Base-by-base conservation (phyloP, 164 flowering plant genomes). In the Liquidambar formosana region DNA sequence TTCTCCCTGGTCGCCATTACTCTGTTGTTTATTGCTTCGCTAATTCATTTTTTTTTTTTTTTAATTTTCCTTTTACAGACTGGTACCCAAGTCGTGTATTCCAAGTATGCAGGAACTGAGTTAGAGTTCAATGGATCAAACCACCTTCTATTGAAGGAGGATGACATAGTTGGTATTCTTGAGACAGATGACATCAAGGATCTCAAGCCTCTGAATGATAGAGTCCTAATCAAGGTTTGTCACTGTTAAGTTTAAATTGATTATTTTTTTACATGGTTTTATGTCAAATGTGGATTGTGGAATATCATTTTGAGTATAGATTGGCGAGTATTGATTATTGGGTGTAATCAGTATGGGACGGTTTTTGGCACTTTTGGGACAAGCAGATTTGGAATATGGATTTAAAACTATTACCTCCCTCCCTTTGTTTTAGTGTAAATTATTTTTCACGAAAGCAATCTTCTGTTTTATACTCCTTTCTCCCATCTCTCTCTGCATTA, bases 41-140 rank as follows among this genome's bases (percentile, higher is more conserved):
- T 53, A 22, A 70, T 41, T 64, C 15, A 13, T 8, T 64, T 25
- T 5, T 21, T 15, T n/a, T n/a, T n/a, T n/a, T n/a, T n/a, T n/a
- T n/a, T n/a, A n/a, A n/a, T n/a, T n/a, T 59, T n/a, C 61, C 53
- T 43, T 71, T 18, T 68, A n/a, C 66, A 93, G 97, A 72, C 85
- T 72, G 97, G 98, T 49, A 52, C 83, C 66, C 85, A 90, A 76
- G 84, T 94, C 25, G 89, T 94, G 5, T 94, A 92, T 76, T 94
- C 97, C 46, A 94, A 94, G 80, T 94, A 90, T 75, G 97, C 98
- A 3, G 98, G 98, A 28, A 94, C 98, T 18, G 97, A 94, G 64
- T 68, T 94, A 41, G 96, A 90, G 69, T 87, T 92, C 78, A 80
- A 87, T 71, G 97, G 90, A 51, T 14, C 81, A 28, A 88, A 76